Base-by-base conservation (phyloP, 495 filamentous ascomycete species). In the Hypoxylon fragiforme region DNA sequence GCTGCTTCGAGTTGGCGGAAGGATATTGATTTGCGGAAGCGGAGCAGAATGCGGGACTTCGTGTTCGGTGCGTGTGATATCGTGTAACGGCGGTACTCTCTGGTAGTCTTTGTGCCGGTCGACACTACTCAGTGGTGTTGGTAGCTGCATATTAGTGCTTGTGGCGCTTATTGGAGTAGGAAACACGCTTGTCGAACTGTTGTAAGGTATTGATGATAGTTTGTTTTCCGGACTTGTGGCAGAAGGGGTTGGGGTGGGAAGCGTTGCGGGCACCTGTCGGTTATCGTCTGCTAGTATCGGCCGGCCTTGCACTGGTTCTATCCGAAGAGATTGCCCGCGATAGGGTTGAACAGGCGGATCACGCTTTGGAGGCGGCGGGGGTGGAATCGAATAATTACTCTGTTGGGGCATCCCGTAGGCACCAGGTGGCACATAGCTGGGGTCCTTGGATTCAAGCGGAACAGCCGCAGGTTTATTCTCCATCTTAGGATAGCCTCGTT, bases 361-460 rank as follows among this genome's bases (percentile, higher is more conserved):
- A 18, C 79, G 73, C 63, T 78, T 75, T 13, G 70, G 62, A 50
- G 54, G 66, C 47, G 49, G 68, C 32, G 59, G 61, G 22, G 64
- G 60, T 28, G 40, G 67, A 52, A 61, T 74, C 62, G 48, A 67
- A 57, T 55, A 74, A 57, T 42, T 70, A 45, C 21, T 70, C 52
- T 75, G 71, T 62, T 76, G 71, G 72, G 70, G 70, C 83, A 78
- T 74, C 72, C 80, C 71, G 74, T 67, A 85, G 52, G 63, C 84
- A 68, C 59, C 82, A 49, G 72, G 86, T 82, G 61, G 85, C 75
- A 79, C 70, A 43, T 79, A 79, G 54, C 71, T 78, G 0, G 76
- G 76, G 56, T 91, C 89, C 72, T 94, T 96, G 6, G 90, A 92
- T 69, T 95, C 89, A 19, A 96, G 80, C 35, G 85, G 90, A 56